Conservation (phyloP, 108 stramenopile species). For the Epithemia pelagica region DNA sequence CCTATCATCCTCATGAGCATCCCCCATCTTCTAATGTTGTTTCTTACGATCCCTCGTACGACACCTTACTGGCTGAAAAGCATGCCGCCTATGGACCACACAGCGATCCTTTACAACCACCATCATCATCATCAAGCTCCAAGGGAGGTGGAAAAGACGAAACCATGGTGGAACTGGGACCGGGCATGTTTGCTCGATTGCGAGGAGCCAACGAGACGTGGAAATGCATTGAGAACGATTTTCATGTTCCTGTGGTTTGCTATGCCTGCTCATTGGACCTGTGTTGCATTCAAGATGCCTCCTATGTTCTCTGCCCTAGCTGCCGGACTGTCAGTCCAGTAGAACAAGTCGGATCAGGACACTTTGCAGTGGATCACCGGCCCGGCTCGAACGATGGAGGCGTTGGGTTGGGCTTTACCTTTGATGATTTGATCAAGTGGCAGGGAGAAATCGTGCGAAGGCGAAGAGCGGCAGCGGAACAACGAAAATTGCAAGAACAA, state of each 20-base stretch:
- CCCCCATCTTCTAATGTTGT: neutral
- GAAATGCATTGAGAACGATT: constrained; percentile 1
- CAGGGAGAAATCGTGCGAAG: neutral
- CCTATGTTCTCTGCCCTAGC: constrained; percentile 6
- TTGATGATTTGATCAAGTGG: neutral
- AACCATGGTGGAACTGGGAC: constrained; percentile 7
- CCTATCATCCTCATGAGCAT: no score
- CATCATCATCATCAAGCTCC: neutral
- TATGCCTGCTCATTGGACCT: constrained; percentile 10
- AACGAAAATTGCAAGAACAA: neutral
- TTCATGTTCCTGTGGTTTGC: neutral
- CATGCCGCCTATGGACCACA: neutral
- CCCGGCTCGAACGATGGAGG: neutral
- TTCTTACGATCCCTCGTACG: neutral
- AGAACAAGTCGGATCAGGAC: neutral
- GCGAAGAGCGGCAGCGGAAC: neutral
- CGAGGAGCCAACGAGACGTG: constrained; percentile 14
- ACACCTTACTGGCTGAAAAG: neutral
- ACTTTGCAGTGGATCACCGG: neutral
- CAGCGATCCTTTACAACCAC: neutral
- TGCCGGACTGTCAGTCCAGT: constrained; percentile 9
- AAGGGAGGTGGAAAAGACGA: neutral
- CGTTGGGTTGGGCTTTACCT: constrained; percentile 1
- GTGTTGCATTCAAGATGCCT: constrained; percentile 10
- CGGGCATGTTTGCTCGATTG: neutral